These are phyloP conservation scores for Platanthera zijinensis DNA, from an alignment of 106 monocot species.

Conservation along the genomic window DNA sequence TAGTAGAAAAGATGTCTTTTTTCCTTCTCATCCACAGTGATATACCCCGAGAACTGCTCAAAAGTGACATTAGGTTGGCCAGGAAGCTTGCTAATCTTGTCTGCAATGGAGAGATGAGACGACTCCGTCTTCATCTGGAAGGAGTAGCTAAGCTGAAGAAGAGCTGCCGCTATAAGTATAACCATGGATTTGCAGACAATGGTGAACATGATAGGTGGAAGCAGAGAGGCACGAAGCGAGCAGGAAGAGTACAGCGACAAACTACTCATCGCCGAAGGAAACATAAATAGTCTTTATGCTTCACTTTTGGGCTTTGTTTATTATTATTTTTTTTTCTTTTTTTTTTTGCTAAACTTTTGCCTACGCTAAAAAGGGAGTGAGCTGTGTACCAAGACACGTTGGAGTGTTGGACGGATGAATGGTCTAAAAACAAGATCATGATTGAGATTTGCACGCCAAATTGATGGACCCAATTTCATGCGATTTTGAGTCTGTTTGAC, in stretches of 20 bases:
- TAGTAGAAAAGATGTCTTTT: conserved; percentile 85
- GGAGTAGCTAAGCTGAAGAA: conserved; percentile 26
- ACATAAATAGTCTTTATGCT: no score
- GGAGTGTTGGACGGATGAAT: no score
- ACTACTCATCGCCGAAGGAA: no score
- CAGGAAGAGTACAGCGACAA: not conserved
- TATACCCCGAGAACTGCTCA: conserved; percentile 83
- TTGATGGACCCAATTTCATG: no score
- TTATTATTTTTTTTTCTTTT: no score
- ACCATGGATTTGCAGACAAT: conserved; percentile 4
- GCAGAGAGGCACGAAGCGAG: not conserved
- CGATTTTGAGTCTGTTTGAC: no score
- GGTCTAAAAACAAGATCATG: no score
- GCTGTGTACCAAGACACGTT: no score
- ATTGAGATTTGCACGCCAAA: no score
- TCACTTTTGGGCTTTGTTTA: no score
- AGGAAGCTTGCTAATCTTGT: conserved; percentile 68
- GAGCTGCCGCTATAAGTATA: conserved; percentile 15
- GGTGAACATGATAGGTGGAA: not conserved
- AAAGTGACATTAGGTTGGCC: conserved; percentile 89
- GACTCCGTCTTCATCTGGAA: conserved; percentile 5
- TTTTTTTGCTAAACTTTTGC: no score
- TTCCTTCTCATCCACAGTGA: conserved; percentile 55
- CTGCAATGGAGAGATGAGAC: conserved; percentile 13
- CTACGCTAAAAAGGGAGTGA: no score